A percentile compares a stretch with the other conserved stretches of the same genome.
Conservation (phyloP, 2,329 filamentous ascomycete species). For the Dothistroma pini region DNA sequence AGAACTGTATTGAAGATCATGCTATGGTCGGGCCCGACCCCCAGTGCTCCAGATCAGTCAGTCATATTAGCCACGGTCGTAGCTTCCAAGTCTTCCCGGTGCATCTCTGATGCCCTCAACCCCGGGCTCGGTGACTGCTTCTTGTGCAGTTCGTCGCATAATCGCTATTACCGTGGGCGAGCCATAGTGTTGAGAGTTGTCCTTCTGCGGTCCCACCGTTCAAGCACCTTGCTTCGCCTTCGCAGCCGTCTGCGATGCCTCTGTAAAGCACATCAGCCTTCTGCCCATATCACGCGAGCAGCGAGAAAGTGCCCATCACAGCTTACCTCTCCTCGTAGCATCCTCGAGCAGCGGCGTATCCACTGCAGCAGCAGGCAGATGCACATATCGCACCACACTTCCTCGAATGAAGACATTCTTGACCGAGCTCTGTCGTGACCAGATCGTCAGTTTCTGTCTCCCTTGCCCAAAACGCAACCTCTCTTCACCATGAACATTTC, state of each 20-base stretch:
- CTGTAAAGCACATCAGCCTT: constrained; percentile 14
- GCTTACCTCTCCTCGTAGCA: constrained; percentile 75
- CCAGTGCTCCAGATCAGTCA: not conserved
- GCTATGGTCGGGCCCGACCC: not conserved
- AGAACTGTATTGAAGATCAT: constrained; percentile 16
- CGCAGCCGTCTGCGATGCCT: constrained; percentile 33
- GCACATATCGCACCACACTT: constrained; percentile 88
- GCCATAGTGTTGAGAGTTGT: not conserved
- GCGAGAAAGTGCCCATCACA: constrained; percentile 2
- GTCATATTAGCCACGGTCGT: not conserved
- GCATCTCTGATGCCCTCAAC: not conserved
- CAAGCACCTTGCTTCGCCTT: constrained; percentile 33
- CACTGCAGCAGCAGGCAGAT: constrained; percentile 76
- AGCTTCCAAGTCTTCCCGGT: not conserved
- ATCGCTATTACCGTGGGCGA: not conserved
- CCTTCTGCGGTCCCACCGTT: not conserved
- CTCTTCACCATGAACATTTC: not conserved
- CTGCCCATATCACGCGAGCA: constrained; percentile 1
- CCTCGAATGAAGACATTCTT: constrained; percentile 96
- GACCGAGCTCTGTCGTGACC: constrained; percentile 60
- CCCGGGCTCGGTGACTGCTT: too few species aligned
- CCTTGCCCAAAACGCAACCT: not conserved
- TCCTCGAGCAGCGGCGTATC: constrained; percentile 86
- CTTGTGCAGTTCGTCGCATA: too few species aligned
- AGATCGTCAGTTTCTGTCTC: not conserved